Evolutionary conservation across 306 rosid species (phyloP).

Genomic region (Ammopiptanthus mongolicus): DNA sequence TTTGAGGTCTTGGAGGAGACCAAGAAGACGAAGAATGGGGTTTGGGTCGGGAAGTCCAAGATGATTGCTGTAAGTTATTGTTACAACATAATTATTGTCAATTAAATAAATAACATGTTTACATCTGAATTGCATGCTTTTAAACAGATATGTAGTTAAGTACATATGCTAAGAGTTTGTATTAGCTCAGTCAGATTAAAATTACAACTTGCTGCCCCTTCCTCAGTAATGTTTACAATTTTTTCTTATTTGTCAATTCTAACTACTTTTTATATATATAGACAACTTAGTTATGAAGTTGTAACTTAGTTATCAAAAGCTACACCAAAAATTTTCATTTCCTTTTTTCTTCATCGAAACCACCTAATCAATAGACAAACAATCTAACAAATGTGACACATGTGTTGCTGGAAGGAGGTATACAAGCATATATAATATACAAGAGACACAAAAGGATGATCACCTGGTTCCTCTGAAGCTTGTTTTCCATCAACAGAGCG

Average conservation of each 20-base stretch:
- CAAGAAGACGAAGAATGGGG: no score
- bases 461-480: slow-evolving; percentile 59
- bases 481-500: slow-evolving; percentile 42
- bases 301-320: no score
- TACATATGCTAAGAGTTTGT: not conserved
- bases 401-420: not conserved
- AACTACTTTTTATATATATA: not conserved
- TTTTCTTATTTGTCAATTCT: no score
- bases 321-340: slow-evolving; percentile 27
- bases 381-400: slow-evolving; percentile 7
- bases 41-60: no score
- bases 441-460: not conserved
- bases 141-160: not conserved
- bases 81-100: no score
- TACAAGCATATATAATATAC: not conserved
- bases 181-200: not conserved
- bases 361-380: slow-evolving; percentile 31
- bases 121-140: not conserved
- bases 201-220: no score
- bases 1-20: no score
- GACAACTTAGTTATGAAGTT: not conserved
- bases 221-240: no score
- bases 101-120: not conserved
- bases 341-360: slow-evolving; percentile 38
- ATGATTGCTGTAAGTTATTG: no score